These are phyloP conservation scores for Fusarium domesticum DNA, from an alignment of 2,329 filamentous ascomycete genomes.

Conservation along the genomic window DNA sequence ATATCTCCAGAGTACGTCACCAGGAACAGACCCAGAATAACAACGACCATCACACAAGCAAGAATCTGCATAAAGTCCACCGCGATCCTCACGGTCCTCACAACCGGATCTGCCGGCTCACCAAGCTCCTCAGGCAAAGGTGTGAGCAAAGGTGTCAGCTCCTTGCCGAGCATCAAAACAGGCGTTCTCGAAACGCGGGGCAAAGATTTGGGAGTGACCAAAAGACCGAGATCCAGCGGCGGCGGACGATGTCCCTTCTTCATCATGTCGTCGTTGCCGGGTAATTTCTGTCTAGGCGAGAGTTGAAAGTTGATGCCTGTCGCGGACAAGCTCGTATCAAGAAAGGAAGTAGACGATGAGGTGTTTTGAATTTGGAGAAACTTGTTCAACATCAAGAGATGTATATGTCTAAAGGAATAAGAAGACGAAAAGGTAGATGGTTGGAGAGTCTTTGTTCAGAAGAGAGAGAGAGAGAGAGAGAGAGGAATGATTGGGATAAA, in stretches of 20 bases:
- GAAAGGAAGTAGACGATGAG: constrained; percentile 13
- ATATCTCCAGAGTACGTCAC: constrained; percentile 25
- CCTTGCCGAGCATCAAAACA: constrained; percentile 12
- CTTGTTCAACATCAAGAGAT: constrained; percentile 18
- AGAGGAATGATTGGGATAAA: too few species aligned
- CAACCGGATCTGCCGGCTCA: constrained; percentile 21
- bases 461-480: too few species aligned
- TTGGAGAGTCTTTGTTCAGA: too few species aligned
- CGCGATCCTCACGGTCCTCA: constrained; percentile 29
- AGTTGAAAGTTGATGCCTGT: constrained; percentile 11
- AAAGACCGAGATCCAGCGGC: constrained; percentile 34
- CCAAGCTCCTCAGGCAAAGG: constrained; percentile 25
- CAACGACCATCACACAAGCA: constrained; percentile 31
- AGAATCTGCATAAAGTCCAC: constrained; percentile 33
- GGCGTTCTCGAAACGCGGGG: constrained; percentile 24
- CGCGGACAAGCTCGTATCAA: constrained; percentile 11
- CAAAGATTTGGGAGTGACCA: constrained; percentile 21
- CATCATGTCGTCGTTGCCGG: constrained; percentile 19
- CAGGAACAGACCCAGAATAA: constrained; percentile 35
- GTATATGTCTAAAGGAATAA: too few species aligned
- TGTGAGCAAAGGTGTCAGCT: constrained; percentile 24
- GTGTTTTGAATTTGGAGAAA: constrained; percentile 12
- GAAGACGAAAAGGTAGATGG: neutral
- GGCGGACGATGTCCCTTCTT: constrained; percentile 32
- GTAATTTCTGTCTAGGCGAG: constrained; percentile 2